Evolutionary conservation across 345 rosid species (phyloP).

Genomic region (Hirschfeldia incana): DNA sequence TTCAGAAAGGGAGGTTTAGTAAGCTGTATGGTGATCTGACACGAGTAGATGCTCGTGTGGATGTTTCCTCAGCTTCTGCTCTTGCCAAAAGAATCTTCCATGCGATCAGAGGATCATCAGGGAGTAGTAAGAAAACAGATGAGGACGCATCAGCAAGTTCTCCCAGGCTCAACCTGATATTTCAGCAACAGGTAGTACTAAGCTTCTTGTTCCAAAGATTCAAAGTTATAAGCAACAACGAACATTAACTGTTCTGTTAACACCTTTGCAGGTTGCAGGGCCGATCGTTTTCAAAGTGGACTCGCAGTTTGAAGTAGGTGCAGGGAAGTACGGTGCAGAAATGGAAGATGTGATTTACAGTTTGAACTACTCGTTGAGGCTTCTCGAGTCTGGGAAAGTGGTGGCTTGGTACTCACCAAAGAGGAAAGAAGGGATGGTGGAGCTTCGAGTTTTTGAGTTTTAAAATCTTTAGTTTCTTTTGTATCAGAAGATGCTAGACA

Average conservation of each 20-base stretch:
- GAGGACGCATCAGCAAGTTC: conserved; percentile 51
- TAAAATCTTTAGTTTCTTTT: conserved; percentile 15
- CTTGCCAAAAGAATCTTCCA: conserved; percentile 52
- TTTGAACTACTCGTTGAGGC: conserved; percentile 70
- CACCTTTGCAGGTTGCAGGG: conserved; percentile 57
- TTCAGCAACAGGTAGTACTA: conserved; percentile 83
- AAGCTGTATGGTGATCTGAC: conserved; percentile 70
- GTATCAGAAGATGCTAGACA: conserved; percentile 10
- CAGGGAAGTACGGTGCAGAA: conserved; percentile 40
- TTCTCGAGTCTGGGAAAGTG: conserved; percentile 66
- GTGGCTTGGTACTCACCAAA: conserved; percentile 94
- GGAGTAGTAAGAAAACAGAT: conserved; percentile 22
- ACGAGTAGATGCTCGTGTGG: conserved; percentile 75
- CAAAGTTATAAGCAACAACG: no score
- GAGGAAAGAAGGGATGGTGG: conserved; percentile 86
- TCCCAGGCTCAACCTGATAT: conserved; percentile 67
- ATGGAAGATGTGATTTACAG: conserved; percentile 68
- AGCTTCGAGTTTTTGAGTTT: conserved; percentile 73
- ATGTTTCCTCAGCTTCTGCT: conserved; percentile 64
- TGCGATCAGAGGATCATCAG: conserved; percentile 44
- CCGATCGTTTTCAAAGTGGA: conserved; percentile 69
- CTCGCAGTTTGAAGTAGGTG: conserved; percentile 53
- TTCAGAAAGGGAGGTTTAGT: conserved; percentile 69
- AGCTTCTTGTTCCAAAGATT: neutral
- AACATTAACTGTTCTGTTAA: no score